Base-by-base conservation (phyloP, 108 stramenopile genomes). In the Pseudonitzschia multiseries region DNA sequence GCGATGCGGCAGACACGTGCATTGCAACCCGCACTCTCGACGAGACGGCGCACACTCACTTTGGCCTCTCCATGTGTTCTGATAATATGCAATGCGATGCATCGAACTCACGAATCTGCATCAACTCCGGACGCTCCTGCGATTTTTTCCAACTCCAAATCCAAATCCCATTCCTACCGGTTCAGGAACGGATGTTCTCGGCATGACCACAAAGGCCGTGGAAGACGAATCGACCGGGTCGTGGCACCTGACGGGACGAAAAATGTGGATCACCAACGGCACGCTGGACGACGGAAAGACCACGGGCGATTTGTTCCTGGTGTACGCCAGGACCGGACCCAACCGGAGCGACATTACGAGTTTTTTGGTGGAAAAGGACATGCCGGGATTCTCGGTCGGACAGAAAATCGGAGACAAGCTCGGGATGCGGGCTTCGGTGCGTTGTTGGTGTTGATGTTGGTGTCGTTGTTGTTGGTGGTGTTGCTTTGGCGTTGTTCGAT, bases 221-320 rank as follows among this genome's bases (percentile, higher is more conserved):
- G 62, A 74, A 22, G 80, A 90, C 31, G 69, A 73, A 36, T 80
- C 28, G 0, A 50, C 73, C 40, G 75, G 83, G 60, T 68, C 44
- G 36, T 99, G 83, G 74, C 65, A 91, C 15, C 71, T 99, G 72
- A 98, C 96, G 75, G 99, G 99, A 9, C 79, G 89, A 22, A 99
- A 99, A 83, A 97, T 99, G 97, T 99, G 99, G 99, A 99, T 99
- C 73, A 99, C 99, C 22, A 99, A 99, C 81, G 99, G 99, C 13
- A 96, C 96, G 21, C 42, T 97, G 27, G 89, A 94, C 36, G 97
- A 93, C 21, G 73, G 83, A 24, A 83, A 82, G 32, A 93, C 93
- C 6, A 87, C 89, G 14, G 99, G 99, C 0, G 99, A 99, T 75
- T 65, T 89, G 22, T 99, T 94, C 66, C 83, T 99, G 21, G 97